Base-by-base conservation (phyloP, 164 flowering plant genomes). In the Macadamia integrifolia region DNA sequence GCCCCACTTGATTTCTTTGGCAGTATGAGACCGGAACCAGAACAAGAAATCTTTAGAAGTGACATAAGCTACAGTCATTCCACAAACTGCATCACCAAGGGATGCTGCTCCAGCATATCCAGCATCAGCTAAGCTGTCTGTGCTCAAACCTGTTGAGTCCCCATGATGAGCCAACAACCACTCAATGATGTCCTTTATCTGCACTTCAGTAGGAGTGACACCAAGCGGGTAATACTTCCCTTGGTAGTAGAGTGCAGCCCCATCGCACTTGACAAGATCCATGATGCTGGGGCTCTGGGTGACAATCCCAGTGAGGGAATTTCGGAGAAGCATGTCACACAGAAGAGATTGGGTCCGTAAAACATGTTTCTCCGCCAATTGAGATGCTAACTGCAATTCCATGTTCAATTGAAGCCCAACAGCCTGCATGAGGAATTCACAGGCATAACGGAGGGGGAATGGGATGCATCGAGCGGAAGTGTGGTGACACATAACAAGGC, bases 221-320 rank as follows among this genome's bases (percentile, higher is more conserved):
- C 97, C 93, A 42, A 86, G 73, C 42, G 77, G 67, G 79, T 83
- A 81, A 70, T 79, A 80, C 59, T 43, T 74, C 64, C 84, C 86
- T 0, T 70, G 73, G 69, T 84, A 87, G 13, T 68, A 84, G 46
- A 90, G 61, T 32, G 89, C 93, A 23, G 93, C 89, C 13, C 93
- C 96, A 71, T 90, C 87, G 72, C 93, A 88, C 78, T 84, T 88
- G 42, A 90, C 84, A 35, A 90, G 85, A 71, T 90, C 88, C 92
- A 86, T 87, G 13, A 91, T 80, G 69, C 77, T 86, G 17, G 97
- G 94, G 11, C 84, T 79, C 59, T 81, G 87, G 35, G 87, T 82
- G 61, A 87, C 82, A n/a, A 88, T 80, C 28, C 89, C 84, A 48
- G 71, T 74, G 29, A 91, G 92, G 1, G 83, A 76, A 58, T 86